Conservation (phyloP, 768 basidiomycete species). For the Kwoniella sp. region DNA sequence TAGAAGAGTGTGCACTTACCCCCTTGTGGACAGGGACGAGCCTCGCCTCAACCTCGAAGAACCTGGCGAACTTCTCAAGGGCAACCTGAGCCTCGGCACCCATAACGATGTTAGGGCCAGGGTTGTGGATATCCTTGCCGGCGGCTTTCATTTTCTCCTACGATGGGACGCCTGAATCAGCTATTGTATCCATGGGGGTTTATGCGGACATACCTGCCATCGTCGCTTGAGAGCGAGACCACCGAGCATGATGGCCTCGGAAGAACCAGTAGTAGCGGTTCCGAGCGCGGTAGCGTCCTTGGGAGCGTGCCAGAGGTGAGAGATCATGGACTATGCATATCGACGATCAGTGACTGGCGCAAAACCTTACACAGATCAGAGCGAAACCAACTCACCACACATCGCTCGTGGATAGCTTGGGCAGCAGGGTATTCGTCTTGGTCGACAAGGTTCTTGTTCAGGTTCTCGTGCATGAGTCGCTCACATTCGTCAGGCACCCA, state of each 20-base stretch:
- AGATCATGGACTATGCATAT: constrained; percentile 61
- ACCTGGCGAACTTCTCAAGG: constrained; percentile 69
- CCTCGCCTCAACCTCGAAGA: constrained; percentile 68
- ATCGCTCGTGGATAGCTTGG: constrained; percentile 50
- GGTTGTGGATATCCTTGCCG: constrained; percentile 68
- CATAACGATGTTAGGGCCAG: constrained; percentile 61
- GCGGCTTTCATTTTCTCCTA: constrained; percentile 62
- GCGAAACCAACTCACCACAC: constrained; percentile 40
- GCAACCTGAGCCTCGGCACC: constrained; percentile 70
- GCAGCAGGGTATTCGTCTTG: constrained; percentile 67
- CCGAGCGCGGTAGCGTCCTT: constrained; percentile 63
- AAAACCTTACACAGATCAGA: no score
- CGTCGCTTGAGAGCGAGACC: constrained; percentile 71
- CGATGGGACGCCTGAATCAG: neutral
- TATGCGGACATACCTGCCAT: constrained; percentile 65
- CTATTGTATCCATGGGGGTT: no score
- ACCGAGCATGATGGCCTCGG: constrained; percentile 72
- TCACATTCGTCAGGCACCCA: constrained; percentile 58
- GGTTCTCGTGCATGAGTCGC: constrained; percentile 67
- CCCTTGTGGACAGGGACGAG: constrained; percentile 68
- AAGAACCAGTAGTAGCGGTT: constrained; percentile 71
- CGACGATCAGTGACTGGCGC: no score
- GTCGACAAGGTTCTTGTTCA: constrained; percentile 70
- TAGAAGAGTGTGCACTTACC: constrained; percentile 36
- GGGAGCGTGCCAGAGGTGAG: constrained; percentile 70